phyloP scores from a whole-genome alignment of 371 early-diverging fungal genomes.

The Mortierella sp. region DNA sequence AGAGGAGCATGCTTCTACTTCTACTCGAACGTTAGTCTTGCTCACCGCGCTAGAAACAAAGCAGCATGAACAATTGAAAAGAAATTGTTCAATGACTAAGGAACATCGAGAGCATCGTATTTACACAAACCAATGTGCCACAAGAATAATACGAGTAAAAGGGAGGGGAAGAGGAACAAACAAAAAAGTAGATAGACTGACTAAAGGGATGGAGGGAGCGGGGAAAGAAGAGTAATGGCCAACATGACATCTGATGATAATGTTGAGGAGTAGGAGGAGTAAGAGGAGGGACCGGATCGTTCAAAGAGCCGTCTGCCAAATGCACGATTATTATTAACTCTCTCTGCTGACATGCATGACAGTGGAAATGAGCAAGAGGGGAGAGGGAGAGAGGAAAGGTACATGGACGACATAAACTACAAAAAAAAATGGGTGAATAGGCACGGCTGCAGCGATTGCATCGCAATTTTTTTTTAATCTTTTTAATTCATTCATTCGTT shows the following conservation, averaged over 20 bases:
- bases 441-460: neutral
- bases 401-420: neutral
- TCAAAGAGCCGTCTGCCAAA: neutral
- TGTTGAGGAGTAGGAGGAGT: neutral
- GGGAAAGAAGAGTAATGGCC: neutral
- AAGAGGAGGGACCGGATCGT: neutral
- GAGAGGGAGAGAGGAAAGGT: neutral
- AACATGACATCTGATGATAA: neutral
- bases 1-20: neutral
- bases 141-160: neutral
- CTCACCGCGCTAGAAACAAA: neutral
- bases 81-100: neutral
- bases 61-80: neutral
- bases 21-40: neutral
- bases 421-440: neutral
- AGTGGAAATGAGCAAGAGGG: neutral
- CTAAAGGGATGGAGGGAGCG: neutral
- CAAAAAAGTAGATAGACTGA: neutral
- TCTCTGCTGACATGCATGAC: slow-evolving; percentile 3
- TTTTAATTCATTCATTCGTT: neutral
- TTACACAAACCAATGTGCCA: neutral
- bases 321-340: neutral
- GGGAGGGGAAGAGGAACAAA: neutral
- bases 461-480: neutral
- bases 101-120: neutral